phyloP scores from a whole-genome alignment of 2,329 filamentous ascomycete species.

The Lasiodiplodia gonubiensis region DNA sequence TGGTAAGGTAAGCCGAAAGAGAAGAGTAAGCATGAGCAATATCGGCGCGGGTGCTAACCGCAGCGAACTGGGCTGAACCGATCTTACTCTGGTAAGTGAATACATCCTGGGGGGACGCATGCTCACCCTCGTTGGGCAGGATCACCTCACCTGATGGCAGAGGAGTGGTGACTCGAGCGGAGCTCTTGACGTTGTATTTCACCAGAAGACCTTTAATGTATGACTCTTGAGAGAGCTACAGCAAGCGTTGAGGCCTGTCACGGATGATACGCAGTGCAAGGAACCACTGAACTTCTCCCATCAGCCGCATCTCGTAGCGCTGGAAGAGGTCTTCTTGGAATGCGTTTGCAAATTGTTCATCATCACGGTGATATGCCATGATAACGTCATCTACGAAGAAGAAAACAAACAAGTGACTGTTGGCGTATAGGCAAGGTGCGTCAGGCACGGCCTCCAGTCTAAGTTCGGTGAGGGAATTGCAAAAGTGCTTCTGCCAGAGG shows the following conservation, averaged over 20 bases:
- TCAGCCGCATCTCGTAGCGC: conserved; percentile 21
- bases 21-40: conserved; percentile 30
- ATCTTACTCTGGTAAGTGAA: conserved; percentile 33
- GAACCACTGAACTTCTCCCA: conserved; percentile 30
- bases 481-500: conserved; percentile 34
- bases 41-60: conserved; percentile 31
- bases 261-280: conserved; percentile 30
- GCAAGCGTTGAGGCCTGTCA: conserved; percentile 13
- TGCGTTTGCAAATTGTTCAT: neutral
- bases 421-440: conserved; percentile 30
- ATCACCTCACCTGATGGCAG: conserved; percentile 6
- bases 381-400: conserved; percentile 32
- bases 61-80: conserved; percentile 32
- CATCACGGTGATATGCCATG: conserved; percentile 24
- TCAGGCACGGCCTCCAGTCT: conserved; percentile 29
- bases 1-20: conserved; percentile 32
- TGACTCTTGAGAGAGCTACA: conserved; percentile 31
- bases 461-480: conserved; percentile 30
- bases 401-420: conserved; percentile 29
- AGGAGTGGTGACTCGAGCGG: neutral
- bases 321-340: conserved; percentile 27
- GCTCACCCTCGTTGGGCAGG: conserved; percentile 19
- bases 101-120: conserved; percentile 26
- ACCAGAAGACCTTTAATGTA: conserved; percentile 33
- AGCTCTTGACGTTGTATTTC: conserved; percentile 29